phyloP scores from a whole-genome alignment of 2,329 filamentous ascomycete species.

The Scedosporium boydii region DNA sequence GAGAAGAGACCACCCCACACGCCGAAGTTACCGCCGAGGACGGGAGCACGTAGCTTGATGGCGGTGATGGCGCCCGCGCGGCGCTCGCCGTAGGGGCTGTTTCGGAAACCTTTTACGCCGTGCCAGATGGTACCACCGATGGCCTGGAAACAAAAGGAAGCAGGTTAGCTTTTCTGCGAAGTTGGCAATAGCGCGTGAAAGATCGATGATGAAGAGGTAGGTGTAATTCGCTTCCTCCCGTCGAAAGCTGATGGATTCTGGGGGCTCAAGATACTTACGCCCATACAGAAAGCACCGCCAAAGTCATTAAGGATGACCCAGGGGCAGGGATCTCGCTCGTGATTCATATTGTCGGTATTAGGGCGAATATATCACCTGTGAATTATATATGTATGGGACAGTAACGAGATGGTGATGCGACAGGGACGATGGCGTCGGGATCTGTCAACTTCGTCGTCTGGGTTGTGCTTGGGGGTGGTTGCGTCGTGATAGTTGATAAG shows the following conservation, averaged over 20 bases:
- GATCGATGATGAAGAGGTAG: too few species aligned
- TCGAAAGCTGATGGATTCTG: too few species aligned
- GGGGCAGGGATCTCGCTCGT: slow-evolving; percentile 91
- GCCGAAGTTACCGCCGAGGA: slow-evolving; percentile 94
- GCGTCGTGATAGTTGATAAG: neutral
- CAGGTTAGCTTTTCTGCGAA: neutral
- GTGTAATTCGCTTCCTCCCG: too few species aligned
- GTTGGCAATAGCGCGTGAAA: too few species aligned
- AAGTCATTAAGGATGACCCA: slow-evolving; percentile 97
- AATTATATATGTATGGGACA: neutral
- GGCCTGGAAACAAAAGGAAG: slow-evolving; percentile 34
- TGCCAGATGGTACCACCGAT: slow-evolving; percentile 87
- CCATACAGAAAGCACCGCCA: slow-evolving; percentile 94
- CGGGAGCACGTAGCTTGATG: slow-evolving; percentile 93
- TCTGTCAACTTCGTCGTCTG: neutral
- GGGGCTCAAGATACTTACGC: slow-evolving; percentile 48
- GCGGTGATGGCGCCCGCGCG: slow-evolving; percentile 93
- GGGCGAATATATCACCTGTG: neutral
- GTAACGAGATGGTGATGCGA: neutral
- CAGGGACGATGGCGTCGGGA: neutral
- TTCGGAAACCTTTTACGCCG: slow-evolving; percentile 89
- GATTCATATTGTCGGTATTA: slow-evolving; percentile 61
- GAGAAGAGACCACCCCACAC: slow-evolving; percentile 96
- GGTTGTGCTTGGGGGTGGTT: neutral
- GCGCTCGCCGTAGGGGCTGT: slow-evolving; percentile 84